phyloP scores from a whole-genome alignment of 2,329 filamentous ascomycete genomes.

The Pestalotiopsis sp. region DNA sequence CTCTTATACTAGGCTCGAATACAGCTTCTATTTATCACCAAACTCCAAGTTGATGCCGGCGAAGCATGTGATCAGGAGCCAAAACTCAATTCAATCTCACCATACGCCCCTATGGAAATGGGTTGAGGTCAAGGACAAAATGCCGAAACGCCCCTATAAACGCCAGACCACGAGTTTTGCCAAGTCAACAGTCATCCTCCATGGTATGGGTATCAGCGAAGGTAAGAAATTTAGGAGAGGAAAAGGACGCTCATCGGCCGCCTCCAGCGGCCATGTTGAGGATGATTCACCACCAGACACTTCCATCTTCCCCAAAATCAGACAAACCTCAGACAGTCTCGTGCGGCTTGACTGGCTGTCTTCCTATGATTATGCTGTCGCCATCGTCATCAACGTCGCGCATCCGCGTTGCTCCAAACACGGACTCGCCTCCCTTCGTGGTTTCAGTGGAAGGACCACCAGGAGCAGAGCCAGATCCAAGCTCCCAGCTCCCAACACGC shows the following conservation, averaged over 20 bases:
- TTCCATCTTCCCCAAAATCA: neutral
- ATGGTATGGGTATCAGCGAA: constrained; percentile 3
- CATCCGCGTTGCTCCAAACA: constrained; percentile 20
- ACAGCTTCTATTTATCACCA: neutral
- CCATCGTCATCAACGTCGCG: constrained; percentile 33
- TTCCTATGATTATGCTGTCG: constrained; percentile 37
- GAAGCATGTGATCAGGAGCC: neutral
- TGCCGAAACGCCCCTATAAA: neutral
- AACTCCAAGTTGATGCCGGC: neutral
- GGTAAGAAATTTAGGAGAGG: neutral
- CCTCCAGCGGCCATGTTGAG: neutral
- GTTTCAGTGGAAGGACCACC: constrained; percentile 20
- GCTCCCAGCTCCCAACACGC: constrained; percentile 54
- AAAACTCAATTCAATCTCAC: neutral
- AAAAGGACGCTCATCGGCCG: neutral
- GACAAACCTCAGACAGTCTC: constrained; percentile 38
- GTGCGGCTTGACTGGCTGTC: constrained; percentile 39
- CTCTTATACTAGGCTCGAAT: neutral
- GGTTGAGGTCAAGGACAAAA: neutral
- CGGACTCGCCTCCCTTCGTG: constrained; percentile 15
- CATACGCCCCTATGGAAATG: neutral
- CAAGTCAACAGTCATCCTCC: neutral
- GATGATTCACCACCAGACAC: neutral
- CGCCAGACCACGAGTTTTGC: neutral
- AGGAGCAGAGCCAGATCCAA: constrained; percentile 29